Evolutionary conservation across 2,329 filamentous ascomycete species (phyloP).

Genomic region (Ophiocordyceps unilateralis): DNA sequence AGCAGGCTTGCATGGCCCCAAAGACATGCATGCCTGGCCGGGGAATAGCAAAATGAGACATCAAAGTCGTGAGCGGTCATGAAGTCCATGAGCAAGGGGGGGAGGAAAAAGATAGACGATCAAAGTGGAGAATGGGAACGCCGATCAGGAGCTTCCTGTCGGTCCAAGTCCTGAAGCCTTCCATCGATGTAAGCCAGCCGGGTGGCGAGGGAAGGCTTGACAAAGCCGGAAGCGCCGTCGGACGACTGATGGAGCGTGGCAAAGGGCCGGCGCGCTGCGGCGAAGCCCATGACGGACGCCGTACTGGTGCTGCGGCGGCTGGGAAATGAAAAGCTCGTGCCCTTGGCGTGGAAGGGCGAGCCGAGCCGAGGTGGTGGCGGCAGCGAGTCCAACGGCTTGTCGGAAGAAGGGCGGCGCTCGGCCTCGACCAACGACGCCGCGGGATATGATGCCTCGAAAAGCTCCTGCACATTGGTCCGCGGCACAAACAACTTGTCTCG

Average conservation of each 20-base stretch:
- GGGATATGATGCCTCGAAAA: constrained; percentile 17
- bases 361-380: constrained; percentile 30
- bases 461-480: constrained; percentile 22
- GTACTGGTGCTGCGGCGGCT: constrained; percentile 34
- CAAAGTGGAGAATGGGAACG: constrained; percentile 33
- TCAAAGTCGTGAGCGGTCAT: constrained; percentile 4
- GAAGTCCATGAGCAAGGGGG: constrained; percentile 5
- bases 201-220: constrained; percentile 27
- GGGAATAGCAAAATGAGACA: neutral
- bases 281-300: constrained; percentile 22
- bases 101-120: constrained; percentile 3
- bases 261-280: constrained; percentile 31
- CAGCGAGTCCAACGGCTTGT: constrained; percentile 6
- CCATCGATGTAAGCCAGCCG: constrained; percentile 42
- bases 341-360: constrained; percentile 36
- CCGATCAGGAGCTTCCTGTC: constrained; percentile 20
- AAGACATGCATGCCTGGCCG: neutral
- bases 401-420: neutral
- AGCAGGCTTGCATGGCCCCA: too few species aligned
- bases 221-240: constrained; percentile 16
- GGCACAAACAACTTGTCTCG: constrained; percentile 23
- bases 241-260: constrained; percentile 36
- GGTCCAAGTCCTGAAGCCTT: constrained; percentile 36
- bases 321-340: constrained; percentile 42
- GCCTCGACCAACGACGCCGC: neutral